Base-by-base conservation (phyloP, 2,329 filamentous ascomycete species). In the Pseudopithomyces chartarum region DNA sequence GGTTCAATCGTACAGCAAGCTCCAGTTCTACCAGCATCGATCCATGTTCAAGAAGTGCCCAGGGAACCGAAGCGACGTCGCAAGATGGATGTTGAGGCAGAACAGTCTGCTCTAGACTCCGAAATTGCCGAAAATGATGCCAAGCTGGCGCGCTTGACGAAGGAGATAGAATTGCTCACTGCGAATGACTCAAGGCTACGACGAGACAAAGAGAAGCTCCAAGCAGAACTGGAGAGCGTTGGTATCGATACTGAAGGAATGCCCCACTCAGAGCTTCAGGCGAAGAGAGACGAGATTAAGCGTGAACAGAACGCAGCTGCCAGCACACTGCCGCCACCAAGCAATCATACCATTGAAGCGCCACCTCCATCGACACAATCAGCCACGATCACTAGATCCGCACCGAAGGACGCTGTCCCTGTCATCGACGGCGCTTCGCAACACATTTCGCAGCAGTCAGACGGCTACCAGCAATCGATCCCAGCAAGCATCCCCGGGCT, bases 51-150 rank as follows among this genome's bases (percentile, higher is more conserved):
- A n/a, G 46, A 36, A 26, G 10, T 75, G 47, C 38, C 43, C 1
- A 36, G 47, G 23, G 59, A 73, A 32, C 67, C 69, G 45, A 80
- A 76, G 54, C 66, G 76, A 39, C 65, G 77, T 20, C 76, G 80
- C 23, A 79, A 80, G 60, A 75, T 77, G 55, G 79, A 82, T 39
- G 79, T 84, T n/a, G 75, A 82, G 61, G 77, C 78, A 20, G 78
- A 76, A 11, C 68, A 83, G 45, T 78, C 81, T 39, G 71, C 73
- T 13, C 63, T 81, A 23, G 78, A 84, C 47, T 77, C 76, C 23
- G 80, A 81, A 56, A 73, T 83, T 12, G 72, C 70, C 13, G 70
- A 49, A 29, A 74, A 71, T 54, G 71, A 61, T 64, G 79, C 61
- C 60, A 78, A 67, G 40, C 63, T 78, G 59, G 75, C 76, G 17